Percentiles rank a stretch among this genome's conserved stretches.
Conservation (phyloP, 306 rosid genomes). For the Cucurbita ficifolia region DNA sequence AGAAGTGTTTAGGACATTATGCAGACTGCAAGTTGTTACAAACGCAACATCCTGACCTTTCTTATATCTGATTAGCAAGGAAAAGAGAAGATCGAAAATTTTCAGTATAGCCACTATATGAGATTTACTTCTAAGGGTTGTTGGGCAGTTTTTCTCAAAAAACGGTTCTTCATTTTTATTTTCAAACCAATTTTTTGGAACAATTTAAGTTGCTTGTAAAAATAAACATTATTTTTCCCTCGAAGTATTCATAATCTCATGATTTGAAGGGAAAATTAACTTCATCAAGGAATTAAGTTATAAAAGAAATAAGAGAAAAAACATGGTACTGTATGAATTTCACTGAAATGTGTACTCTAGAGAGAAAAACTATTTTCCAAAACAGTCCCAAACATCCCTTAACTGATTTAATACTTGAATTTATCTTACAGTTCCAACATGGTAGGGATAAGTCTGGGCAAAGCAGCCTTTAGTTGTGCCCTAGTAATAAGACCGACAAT, state of each 20-base stretch:
- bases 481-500: constrained; percentile 85
- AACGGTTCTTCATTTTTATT: not conserved
- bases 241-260: not conserved
- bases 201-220: not conserved
- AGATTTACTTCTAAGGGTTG: not conserved
- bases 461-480: constrained; percentile 68
- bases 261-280: not conserved
- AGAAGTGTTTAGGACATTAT: constrained; percentile 67
- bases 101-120: not conserved
- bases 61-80: constrained; percentile 48
- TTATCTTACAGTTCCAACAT: constrained; percentile 79
- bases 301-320: not conserved
- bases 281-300: not conserved
- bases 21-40: constrained; percentile 76
- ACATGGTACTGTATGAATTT: not conserved
- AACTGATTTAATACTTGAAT: not conserved
- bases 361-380: not conserved
- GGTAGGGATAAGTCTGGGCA: constrained; percentile 82
- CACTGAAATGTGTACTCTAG: not conserved
- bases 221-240: not conserved
- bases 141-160: not conserved
- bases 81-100: constrained; percentile 3
- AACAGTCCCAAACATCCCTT: not conserved
- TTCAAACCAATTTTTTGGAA: not conserved
- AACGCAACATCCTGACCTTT: constrained; percentile 72